These are phyloP conservation scores for Colletotrichum liriopes DNA, from an alignment of 2,329 filamentous ascomycete genomes.

Conservation along the genomic window DNA sequence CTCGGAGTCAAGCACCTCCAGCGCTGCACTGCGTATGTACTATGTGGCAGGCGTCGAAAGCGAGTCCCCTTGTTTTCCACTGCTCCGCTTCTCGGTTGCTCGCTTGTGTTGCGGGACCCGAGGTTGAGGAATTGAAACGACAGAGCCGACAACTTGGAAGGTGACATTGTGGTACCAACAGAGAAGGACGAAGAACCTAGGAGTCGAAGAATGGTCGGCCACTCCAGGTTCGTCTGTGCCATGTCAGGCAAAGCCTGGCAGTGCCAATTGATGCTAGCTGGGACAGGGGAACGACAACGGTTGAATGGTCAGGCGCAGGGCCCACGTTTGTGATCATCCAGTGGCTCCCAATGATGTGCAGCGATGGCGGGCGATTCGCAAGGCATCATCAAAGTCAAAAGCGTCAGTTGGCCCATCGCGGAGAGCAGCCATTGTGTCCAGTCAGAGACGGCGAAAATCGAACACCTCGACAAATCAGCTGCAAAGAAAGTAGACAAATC, in stretches of 20 bases:
- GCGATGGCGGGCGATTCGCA: slow-evolving; percentile 42
- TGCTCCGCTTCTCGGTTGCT: slow-evolving; percentile 55
- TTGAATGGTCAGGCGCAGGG: slow-evolving; percentile 29
- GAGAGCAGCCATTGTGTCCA: slow-evolving; percentile 26
- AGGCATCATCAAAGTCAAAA: slow-evolving; percentile 39
- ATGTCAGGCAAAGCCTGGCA: slow-evolving; percentile 34
- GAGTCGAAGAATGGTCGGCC: slow-evolving; percentile 23
- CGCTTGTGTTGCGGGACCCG: slow-evolving; percentile 37
- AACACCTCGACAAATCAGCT: slow-evolving; percentile 29
- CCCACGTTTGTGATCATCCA: slow-evolving; percentile 35
- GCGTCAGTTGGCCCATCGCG: slow-evolving; percentile 21
- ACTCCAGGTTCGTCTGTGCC: slow-evolving; percentile 25
- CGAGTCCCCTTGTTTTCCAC: slow-evolving; percentile 1
- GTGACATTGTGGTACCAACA: slow-evolving; percentile 36
- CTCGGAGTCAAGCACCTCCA: slow-evolving; percentile 8
- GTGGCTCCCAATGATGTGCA: slow-evolving; percentile 43
- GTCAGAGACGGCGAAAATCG: slow-evolving; percentile 24
- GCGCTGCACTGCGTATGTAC: neutral
- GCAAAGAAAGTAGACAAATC: slow-evolving; percentile 14
- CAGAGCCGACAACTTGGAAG: slow-evolving; percentile 34
- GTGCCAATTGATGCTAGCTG: slow-evolving; percentile 33
- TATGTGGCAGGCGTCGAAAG: neutral
- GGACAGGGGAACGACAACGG: slow-evolving; percentile 24
- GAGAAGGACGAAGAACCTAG: slow-evolving; percentile 15
- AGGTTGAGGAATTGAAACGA: slow-evolving; percentile 38